Conservation (phyloP, 1,139 yeast species). For the Suhomyces guaymorum region DNA sequence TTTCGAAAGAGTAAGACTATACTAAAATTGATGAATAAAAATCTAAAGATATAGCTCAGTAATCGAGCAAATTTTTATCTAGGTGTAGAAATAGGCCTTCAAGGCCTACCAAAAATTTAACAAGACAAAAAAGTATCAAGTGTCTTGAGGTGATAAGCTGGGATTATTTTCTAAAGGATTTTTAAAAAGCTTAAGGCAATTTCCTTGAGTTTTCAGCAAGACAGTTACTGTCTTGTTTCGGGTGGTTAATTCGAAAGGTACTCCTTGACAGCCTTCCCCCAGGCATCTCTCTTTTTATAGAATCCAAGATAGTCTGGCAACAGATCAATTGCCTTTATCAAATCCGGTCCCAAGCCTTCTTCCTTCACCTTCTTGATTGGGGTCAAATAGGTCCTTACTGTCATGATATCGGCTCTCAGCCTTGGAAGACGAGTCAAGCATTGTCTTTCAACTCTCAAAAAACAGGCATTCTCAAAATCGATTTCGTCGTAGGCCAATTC, state of each 20-base stretch:
- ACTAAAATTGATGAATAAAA: too few species aligned
- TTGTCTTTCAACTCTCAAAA: conserved; percentile 45
- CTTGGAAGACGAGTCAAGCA: conserved; percentile 40
- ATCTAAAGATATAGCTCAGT: too few species aligned
- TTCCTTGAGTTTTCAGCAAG: too few species aligned
- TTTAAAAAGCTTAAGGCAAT: too few species aligned
- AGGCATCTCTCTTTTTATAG: conserved; percentile 58
- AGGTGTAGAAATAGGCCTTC: too few species aligned
- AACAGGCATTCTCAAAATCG: conserved; percentile 40
- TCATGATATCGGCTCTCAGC: conserved; percentile 42
- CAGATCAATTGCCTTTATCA: conserved; percentile 58
- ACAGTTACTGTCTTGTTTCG: too few species aligned
- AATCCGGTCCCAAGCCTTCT: conserved; percentile 43
- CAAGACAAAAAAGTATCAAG: too few species aligned
- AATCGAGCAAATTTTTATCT: too few species aligned
- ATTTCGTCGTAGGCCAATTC: conserved; percentile 29
- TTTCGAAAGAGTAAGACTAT: background rate
- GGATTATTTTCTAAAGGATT: too few species aligned
- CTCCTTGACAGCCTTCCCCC: conserved; percentile 65
- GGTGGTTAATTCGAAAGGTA: conserved; percentile 33
- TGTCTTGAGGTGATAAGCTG: too few species aligned
- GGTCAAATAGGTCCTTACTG: conserved; percentile 43
- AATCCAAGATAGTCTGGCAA: conserved; percentile 59
- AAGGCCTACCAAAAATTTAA: too few species aligned
- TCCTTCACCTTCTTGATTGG: conserved; percentile 36